Base-by-base conservation (phyloP, 257 asterid genomes). In the Solanum lignicaule region DNA sequence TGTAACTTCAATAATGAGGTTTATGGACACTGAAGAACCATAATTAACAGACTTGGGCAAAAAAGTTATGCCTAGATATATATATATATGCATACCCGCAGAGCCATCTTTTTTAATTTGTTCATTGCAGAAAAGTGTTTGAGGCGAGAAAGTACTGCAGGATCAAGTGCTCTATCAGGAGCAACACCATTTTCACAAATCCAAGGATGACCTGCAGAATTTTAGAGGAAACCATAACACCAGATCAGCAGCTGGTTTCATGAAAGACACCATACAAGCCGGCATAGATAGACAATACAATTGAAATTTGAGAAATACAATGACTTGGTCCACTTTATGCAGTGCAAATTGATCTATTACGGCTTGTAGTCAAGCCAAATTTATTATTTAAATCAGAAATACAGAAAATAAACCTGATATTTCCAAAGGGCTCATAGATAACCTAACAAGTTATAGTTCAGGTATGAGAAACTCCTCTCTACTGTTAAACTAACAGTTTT, bases 61-160 rank as follows among this genome's bases (percentile, higher is more conserved):
- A 84, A 55, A 41, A 48, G 6, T 10, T n/a, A 72, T 33, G 39
- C 88, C 13, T 36, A 18, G 69, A 29, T 43, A 16, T 29, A 58
- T 55, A 52, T 41, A 16, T 58, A 14, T 46, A 7, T 58, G 88
- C 95, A 88, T 93, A 95, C 98, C 96, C 98, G 95, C 88, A 95
- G 92, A 85, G 98, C 98, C 97, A 95, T 95, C 93, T 94, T 95
- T 93, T 94, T 94, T 88, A 94, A 89, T 88, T 94, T 94, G 89
- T 94, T 94, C 98, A 94, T 94, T 74, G 94, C 98, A 69, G 98
- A 94, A 86, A 94, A 94, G 38, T 94, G 94, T 83, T 94, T 94
- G 39, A 94, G 95, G 89, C 98, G 98, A 83, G 98, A 94, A 72
- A 94, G 94, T 36, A 94, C 96, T 55, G 98, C 98, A 83, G 98